Base-by-base conservation (phyloP, 2,329 filamentous ascomycete species). In the Nigrograna mackinnonii region DNA sequence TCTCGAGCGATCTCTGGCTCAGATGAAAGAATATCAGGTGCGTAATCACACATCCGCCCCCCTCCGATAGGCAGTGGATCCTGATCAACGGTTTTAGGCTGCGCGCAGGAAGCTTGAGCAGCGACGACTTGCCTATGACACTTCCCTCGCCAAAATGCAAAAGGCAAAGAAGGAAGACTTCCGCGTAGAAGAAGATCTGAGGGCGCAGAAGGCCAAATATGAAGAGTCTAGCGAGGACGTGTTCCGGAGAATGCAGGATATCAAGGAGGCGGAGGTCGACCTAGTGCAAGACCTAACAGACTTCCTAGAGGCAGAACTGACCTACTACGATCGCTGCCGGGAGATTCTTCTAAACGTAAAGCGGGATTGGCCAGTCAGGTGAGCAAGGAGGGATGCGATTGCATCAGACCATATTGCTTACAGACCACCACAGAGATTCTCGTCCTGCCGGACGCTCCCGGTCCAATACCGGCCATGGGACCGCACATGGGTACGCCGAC, bases 21-120 rank as follows among this genome's bases (percentile, higher is more conserved):
- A 96, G 79, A 92, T 97, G 89, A 96, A 95, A 68, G 94, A 97
- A 64, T 97, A 96, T 60, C 91, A 96, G 79, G 88, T 92, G 78
- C 41, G 79, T 66, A 37, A 19, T 16, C 24, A 28, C 24, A 28
- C 9, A n/a, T n/a, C n/a, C n/a, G n/a, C n/a, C 24, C 24, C n/a
- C 24, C 24, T 28, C 9, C n/a, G 24, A 9, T 28, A 9, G 24
- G 9, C 24, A n/a, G 9, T 28, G n/a, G n/a, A n/a, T n/a, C n/a
- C n/a, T n/a, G n/a, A n/a, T n/a, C n/a, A n/a, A n/a, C n/a, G n/a
- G 36, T 45, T 45, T 2, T 43, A 86, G 86, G 78, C 81, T 52
- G 83, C 92, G 37, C 87, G 92, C 63, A 96, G 94, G 81, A 96
- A 95, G 82, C 86, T 97, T 52, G 94, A 97, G 67, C 88, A 78